Base-by-base conservation (phyloP, 2,329 filamentous ascomycete genomes). In the Keithomyces neogunnii region DNA sequence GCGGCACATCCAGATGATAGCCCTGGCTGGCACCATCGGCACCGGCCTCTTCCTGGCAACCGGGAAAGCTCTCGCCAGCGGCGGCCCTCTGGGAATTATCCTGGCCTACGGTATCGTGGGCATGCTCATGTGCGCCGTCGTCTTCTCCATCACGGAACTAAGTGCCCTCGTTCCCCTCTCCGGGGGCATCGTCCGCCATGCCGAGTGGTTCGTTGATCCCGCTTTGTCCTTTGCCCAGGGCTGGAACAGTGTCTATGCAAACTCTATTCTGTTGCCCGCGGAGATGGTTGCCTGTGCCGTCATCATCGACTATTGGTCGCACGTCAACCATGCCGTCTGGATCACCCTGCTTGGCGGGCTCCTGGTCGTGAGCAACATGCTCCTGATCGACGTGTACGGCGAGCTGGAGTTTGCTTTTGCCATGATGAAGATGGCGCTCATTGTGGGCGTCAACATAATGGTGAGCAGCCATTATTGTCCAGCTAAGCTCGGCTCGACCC, bases 31-130 rank as follows among this genome's bases (percentile, higher is more conserved):
- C 47, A 70, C 72, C 53, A 55, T 64, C 69, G 78, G 77, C 57
- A 81, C 77, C 33, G 85, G 86, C 71, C 74, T 89, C 8, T 89
- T 89, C 64, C 82, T 89, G 53, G 80, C 83, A 46, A 84, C 83
- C 2, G 84, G 83, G 47, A 65, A 64, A 43, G 82, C 82, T 36
- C 68, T 87, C 49, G 69, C 74, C 29, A 70, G 65, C n/a, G 84
- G 82, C 60, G 85, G 84, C 30, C 85, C 84, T 7, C 60, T 75
- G 55, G 61, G 59, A 8, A 52, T 59, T 54, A 51, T 76, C 36
- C 72, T 77, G 55, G 71, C 71, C 56, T 83, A 81, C 61, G 58
- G 73, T 6, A 74, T 82, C 54, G 71, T 83, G 59, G 79, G 80
- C 53, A 52, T 73, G 58, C 81, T 83, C 75, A 68, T 58, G 11